Conservation (phyloP, 148 eudicot genomes). For the Rhododendron griersonianum region DNA sequence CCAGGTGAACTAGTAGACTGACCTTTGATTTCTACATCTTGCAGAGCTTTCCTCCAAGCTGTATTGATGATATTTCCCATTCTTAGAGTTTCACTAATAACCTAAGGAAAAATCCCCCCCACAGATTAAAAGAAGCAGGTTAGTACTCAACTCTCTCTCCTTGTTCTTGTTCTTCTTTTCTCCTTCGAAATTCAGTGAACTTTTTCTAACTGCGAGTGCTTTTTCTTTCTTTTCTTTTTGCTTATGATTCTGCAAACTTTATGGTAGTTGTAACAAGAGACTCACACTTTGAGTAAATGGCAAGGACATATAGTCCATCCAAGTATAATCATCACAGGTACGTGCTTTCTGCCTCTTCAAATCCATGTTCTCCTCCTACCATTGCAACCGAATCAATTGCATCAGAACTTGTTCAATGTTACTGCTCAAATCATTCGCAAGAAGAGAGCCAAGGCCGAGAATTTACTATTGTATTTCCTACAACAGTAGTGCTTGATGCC, state of each 20-base stretch:
- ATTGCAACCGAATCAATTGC: background rate
- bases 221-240: background rate
- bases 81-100: slow-evolving; percentile 91
- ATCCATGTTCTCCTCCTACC: slow-evolving; percentile 79
- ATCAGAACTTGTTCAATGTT: background rate
- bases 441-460: background rate
- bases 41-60: slow-evolving; percentile 80
- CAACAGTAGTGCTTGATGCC: background rate
- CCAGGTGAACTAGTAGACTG: background rate
- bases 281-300: slow-evolving; percentile 74
- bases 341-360: slow-evolving; percentile 51
- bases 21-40: slow-evolving; percentile 91
- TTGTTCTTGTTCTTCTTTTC: too few species aligned
- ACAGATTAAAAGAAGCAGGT: background rate
- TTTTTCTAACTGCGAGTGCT: background rate
- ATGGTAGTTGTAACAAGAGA: background rate
- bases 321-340: slow-evolving; percentile 39
- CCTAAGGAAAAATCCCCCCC: slow-evolving; percentile 29
- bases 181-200: background rate
- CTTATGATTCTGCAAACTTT: background rate
- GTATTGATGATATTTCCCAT: slow-evolving; percentile 91
- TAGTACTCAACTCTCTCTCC: background rate
- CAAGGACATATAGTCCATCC: slow-evolving; percentile 80
- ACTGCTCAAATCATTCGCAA: background rate
- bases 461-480: background rate